These are phyloP conservation scores for Pythium insidiosum DNA, from an alignment of 352 stramenopile genomes.

Conservation along the genomic window DNA sequence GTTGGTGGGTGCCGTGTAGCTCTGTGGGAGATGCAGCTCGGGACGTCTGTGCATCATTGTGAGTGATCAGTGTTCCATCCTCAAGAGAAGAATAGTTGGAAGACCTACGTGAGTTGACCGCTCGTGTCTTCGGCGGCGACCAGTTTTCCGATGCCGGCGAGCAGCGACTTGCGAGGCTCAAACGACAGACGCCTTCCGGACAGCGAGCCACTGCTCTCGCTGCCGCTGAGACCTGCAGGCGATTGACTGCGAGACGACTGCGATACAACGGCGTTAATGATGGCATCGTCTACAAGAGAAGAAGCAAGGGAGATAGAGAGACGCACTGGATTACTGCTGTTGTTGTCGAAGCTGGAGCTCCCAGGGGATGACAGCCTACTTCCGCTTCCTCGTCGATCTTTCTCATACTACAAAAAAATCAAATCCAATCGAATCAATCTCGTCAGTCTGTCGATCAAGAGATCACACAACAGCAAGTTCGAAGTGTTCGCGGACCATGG, in stretches of 20 bases:
- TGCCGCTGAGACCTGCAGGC: conserved; percentile 10
- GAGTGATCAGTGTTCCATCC: not conserved
- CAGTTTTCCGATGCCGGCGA: conserved; percentile 65
- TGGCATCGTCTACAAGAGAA: not conserved
- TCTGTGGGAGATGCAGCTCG: conserved; percentile 37
- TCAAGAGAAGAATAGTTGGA: not conserved
- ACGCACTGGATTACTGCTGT: too few relatives aligned
- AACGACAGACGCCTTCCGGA: conserved; percentile 31
- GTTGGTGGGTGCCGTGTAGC: conserved; percentile 38
- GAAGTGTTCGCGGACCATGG: conserved; percentile 26
- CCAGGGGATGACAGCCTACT: too few relatives aligned
- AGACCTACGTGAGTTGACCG: conserved; percentile 30
- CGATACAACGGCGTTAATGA: not conserved
- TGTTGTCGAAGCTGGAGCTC: too few relatives aligned
- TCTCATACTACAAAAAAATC: too few relatives aligned
- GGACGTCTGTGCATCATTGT: conserved; percentile 18
- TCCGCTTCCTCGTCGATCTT: too few relatives aligned
- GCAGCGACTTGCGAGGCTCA: conserved; percentile 54
- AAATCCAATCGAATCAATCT: too few relatives aligned
- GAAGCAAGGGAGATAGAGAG: not conserved
- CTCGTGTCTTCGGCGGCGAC: conserved; percentile 44
- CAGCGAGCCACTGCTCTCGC: conserved; percentile 21
- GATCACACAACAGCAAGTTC: too few relatives aligned
- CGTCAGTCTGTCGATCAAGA: too few relatives aligned
- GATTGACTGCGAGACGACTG: conserved; percentile 10